Evolutionary conservation across 1,284 basidiomycete genomes (phyloP).

Genomic region (Pseudozyma tsukubaensis): DNA sequence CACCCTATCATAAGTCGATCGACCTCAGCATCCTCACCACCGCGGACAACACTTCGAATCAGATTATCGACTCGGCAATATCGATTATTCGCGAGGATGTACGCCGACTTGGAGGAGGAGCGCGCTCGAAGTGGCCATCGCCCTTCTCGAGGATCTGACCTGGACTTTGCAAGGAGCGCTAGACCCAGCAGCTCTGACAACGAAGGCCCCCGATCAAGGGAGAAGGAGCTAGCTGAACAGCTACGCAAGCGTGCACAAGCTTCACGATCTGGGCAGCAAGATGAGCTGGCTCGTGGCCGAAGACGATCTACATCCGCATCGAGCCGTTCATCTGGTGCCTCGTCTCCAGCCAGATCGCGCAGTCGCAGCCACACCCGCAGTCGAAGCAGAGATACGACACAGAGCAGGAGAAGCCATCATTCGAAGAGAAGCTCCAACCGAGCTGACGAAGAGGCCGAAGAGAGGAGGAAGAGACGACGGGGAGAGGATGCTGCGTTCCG

Average conservation of each 20-base stretch:
- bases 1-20: not conserved
- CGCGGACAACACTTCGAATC: not conserved
- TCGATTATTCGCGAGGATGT: conserved; percentile 32
- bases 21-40: not conserved
- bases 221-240: conserved; percentile 64
- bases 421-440: conserved; percentile 38
- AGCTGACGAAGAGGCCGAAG: conserved; percentile 64
- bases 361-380: conserved; percentile 35
- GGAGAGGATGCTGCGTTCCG: conserved; percentile 50
- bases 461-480: conserved; percentile 57
- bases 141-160: conserved; percentile 28
- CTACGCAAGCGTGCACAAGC: conserved; percentile 57
- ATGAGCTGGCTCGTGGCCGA: conserved; percentile 18
- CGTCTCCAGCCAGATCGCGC: conserved; percentile 29
- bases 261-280: conserved; percentile 29
- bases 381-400: conserved; percentile 30
- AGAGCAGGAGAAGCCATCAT: conserved; percentile 30
- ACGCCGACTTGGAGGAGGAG: conserved; percentile 64
- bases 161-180: conserved; percentile 26
- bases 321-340: conserved; percentile 30
- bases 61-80: not conserved
- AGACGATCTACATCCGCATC: conserved; percentile 24
- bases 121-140: conserved; percentile 27
- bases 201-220: conserved; percentile 40
- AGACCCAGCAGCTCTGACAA: conserved; percentile 10